Base-by-base conservation (phyloP, 2,329 filamentous ascomycete species). In the Claviceps fusiformis region DNA sequence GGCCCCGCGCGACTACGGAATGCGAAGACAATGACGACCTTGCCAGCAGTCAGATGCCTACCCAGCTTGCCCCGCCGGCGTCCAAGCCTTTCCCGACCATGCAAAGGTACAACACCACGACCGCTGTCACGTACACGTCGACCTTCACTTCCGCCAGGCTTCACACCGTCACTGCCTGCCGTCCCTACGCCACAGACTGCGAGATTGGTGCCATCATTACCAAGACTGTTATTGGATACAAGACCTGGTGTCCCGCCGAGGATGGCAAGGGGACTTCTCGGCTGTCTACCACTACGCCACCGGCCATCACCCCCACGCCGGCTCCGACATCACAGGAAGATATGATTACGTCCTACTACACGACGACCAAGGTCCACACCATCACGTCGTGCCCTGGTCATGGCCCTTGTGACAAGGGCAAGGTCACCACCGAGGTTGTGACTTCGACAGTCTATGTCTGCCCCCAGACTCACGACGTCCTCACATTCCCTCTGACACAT, bases 361-460 rank as follows among this genome's bases (percentile, higher is more conserved):
- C 75, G 70, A 68, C 72, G 61, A 81, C 78, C 59, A 72, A 73
- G 62, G 71, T 78, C 64, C 70, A 77, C 62, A 82, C 79, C 66
- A 70, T 82, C 70, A 81, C 77, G 63, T 75, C 74, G 44, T 82
- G 80, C 73, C 73, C 71, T 49, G 73, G 79, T 50, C 73, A 73
- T 54, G 78, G 54, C 15, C 50, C 60, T 15, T 65, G 64, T 56
- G 43, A 48, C 56, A 60, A 61, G 55, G 60, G 58, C 48, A 49
- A 56, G 24, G 59, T 61, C 52, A 58, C 57, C 43, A 62, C 65
- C 11, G 59, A 66, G 54, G 56, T 65, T 8, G 35, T 65, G 13
- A 59, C 60, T 11, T 56, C 58, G 7, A 65, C 64, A 0, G 61
- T 61, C 13, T 54, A 58, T 8, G 50, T 61, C 3, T 59, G 58